Base-by-base conservation (phyloP, 2,329 filamentous ascomycete genomes). In the Epicoccum nigrum region DNA sequence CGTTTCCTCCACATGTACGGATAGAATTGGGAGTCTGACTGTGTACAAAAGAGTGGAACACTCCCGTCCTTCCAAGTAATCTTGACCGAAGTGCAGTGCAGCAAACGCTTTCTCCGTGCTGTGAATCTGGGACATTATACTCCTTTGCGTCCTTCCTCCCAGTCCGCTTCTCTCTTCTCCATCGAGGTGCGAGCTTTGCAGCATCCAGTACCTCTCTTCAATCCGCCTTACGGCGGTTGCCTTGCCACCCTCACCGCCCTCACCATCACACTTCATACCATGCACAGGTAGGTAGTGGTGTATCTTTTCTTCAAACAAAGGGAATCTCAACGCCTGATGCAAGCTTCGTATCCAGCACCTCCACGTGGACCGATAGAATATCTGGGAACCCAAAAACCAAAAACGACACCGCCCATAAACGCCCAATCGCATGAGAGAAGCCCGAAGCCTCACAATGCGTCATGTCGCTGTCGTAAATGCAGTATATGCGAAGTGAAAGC, bases 381-480 rank as follows among this genome's bases (percentile, higher is more conserved):
- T 34, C 21, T 49, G 50, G 54, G 52, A 58, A 54, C 47, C 52
- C 55, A 55, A 60, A 62, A 56, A 61, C 60, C 11, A 38, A 25
- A 12, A 40, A 67, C 66, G 68, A 68, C 59, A 65, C 54, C 54
- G 55, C 57, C 57, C 58, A 59, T 52, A 53, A 65, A 69, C 66
- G 63, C 67, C 68, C 63, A 55, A 64, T 63, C 51, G 60, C 45
- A 48, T 46, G 47, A 31, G 30, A 31, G 21, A 25, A 59, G 48
- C 59, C 60, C 55, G 40, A 55, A 54, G 51, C 56, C 60, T n/a
- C 60, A 38, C 65, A 65, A 67, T 72, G 66, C 65, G 64, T 72
- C 67, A 60, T 67, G 63, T 68, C 59, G 65, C 66, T 68, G 61
- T 72, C 66, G 63, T 72, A 73, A 71, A 73, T 72, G 69, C 68